Base-by-base conservation (phyloP, 129 eudicot genomes). In the Oenanthe sinensis region DNA sequence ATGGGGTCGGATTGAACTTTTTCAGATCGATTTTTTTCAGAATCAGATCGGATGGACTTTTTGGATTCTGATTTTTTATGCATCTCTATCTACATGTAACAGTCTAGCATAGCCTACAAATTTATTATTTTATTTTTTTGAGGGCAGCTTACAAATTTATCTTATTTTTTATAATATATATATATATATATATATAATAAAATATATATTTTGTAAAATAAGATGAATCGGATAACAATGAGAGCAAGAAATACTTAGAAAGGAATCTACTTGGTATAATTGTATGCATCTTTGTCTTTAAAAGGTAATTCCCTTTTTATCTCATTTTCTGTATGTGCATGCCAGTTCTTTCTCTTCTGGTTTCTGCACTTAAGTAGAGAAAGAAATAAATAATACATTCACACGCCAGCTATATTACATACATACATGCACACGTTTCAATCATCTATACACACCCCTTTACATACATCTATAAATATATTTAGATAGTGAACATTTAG, bases 291-390 rank as follows among this genome's bases (percentile, higher is more conserved):
- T 63, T 63, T 26, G 37, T 28, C 16, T 63, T 30, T 63, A 26
- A 63, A 63, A 63, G 70, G 70, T 17, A 65, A 65, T 13, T 65
- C 1, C 71, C 28, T 28, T 28, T 28, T 63, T 65, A 12, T 28
- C 20, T 20, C 12, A 58, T 58, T 65, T 19, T 65, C 8, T 65
- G 8, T 63, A 12, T 58, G 67, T 58, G 71, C 20, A 24, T 65
- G 28, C 71, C 71, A 65, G 71, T 65, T 65, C 71, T 65, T 33
- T 28, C 39, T 65, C 71, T 65, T 65, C 71, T 65, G 71, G 71
- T 40, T 33, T 65, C 5, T 65, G 71, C 71, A 24, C 39, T 65
- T 11, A 30, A 65, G 8, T 28, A 28, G 39, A 65, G 8, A 65
- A 65, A 4, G 19, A 4, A 30, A 2, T 30, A 28, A 24, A 10